Evolutionary conservation across 345 rosid species (phyloP), one percentile per base, ranked within the genome.

Genomic region (Litchi chinensis): DNA sequence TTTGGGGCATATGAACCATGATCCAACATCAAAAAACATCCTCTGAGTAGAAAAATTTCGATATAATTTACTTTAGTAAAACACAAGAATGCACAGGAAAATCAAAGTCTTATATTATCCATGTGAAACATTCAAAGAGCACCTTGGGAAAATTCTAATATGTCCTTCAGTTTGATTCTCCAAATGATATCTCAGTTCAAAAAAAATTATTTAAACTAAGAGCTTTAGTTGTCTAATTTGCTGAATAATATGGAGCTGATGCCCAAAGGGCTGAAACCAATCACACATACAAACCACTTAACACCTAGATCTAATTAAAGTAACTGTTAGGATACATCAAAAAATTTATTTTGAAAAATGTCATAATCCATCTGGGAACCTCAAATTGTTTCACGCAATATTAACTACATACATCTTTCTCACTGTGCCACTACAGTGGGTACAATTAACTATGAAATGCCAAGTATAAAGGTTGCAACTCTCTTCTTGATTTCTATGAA

Each of bases 141-240:
- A 64, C 10, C 22, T 63, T 9, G 44, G 43, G 77, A 40, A 44
- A 74, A 28, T 24, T 26, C 19, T 10, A 11, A 11, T 39, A 4
- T 41, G 11, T 71, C 68, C 26, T 60, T 73, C 66, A 73, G 41
- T 39, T 74, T 41, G 57, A 12, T 63, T 74, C 24, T 44, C 8
- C 10, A 60, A 73, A 18, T 57, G 16, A 73, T 73, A n/a, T 57
- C 76, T 73, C 40, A 8, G 43, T 19, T 19, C 22, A 16, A 52
- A 11, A 16, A 26, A 9, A 28, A 3, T 71, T 24, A 46, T 50
- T 70, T 48, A 70, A 1, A 24, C 6, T 50, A 15, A 41, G n/a
- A 46, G 73, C 52, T 44, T 70, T n/a, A 48, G 11, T 70, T 24
- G 40, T 8, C 22, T 70, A 41, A 52, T 32, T 72, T 26, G 15